Base-by-base conservation (phyloP, 768 basidiomycete species). In the Gelatoporia subvermispora region DNA sequence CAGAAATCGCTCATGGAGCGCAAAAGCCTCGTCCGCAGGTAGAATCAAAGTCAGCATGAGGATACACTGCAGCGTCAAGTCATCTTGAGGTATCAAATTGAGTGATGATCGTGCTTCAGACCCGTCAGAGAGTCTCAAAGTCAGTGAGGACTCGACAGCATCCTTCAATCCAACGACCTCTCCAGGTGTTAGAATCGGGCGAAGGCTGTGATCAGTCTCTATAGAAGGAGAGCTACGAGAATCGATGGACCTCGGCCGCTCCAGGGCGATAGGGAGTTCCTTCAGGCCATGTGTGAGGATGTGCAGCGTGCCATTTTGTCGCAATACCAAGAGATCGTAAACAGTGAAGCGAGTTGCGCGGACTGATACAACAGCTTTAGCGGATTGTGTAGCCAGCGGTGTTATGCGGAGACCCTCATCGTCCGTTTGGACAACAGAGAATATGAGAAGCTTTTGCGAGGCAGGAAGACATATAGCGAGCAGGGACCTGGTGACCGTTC, bases 321-420 rank as follows among this genome's bases (percentile, higher is more conserved):
- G 79, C 41, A 90, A 65, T 15, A 85, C 65, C 4, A 95, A 65
- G 9, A 93, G 68, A 63, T 96, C 93, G 61, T 73, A 73, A 13
- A 90, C 72, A 13, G 72, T 67, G 7, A 67, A 66, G 17, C 93
- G 79, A 3, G 85, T 86, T 1, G 81, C 77, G 17, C 76, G 70
- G 35, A 93, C 65, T 3, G 88, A 68, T 1, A 76, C 69, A 0
- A 78, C 74, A 2, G 83, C 78, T 1, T 78, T 57, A 0, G 78
- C 85, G 8, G 68, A 62, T 10, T 72, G 51, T 60, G 69, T 62
- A 1, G 68, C 58, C 13, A 75, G 18, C n/a, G 61, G 66, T 1
- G 57, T 59, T 22, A 77, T 69, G 47, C 70, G 66, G 42, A 83
- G 61, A 2, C 66, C 65, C 28, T 70, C 65, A 40, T 76, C 67